Evolutionary conservation across 805 yeast genomes (phyloP), one percentile per base, ranked within the genome.

Genomic region (Debaryomyces tyrocola): DNA sequence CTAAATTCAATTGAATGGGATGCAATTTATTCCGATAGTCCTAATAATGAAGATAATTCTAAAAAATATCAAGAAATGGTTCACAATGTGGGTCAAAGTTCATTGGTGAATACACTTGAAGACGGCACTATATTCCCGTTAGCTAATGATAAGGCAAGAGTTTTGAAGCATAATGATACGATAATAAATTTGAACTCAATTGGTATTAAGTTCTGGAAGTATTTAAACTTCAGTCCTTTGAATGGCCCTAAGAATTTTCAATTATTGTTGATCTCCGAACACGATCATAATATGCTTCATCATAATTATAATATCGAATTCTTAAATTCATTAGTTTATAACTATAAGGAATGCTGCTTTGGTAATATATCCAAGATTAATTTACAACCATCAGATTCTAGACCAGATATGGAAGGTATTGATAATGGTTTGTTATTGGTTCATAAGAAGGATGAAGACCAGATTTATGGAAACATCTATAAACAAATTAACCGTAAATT

Each of bases 191-290:
- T 74, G 54, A 67, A 71, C 43, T 58, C 63, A 6, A 67, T 74
- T 28, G 81, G 79, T 40, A 61, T 77, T 14, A 62, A 64, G 48
- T 78, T 77, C 55, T 84, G 85, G 90, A 81, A 71, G 54, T 65
- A 74, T 37, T 58, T 87, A 54, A 78, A 80, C 47, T 71, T 86
- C 41, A 74, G 76, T 37, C 88, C 92, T 0, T 54, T 77, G 6
- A 59, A 62, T 20, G 76, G 74, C 1, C 62, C 67, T 1, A 84
- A 85, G 50, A 68, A 78, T 47, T 77, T 84, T 48, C 78, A 77
- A 45, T 62, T 82, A 6, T 50, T 85, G 7, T 55, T 84, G 48
- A 56, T 87, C 1, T 53, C 69, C 2, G 75, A 73, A 50, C 45
- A 48, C 24, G 50, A 47, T 14, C 54, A 44, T 45, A 41, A 45